Conservation (phyloP, 2,329 filamentous ascomycete species). For the Tolypocladium ovalisporum region DNA sequence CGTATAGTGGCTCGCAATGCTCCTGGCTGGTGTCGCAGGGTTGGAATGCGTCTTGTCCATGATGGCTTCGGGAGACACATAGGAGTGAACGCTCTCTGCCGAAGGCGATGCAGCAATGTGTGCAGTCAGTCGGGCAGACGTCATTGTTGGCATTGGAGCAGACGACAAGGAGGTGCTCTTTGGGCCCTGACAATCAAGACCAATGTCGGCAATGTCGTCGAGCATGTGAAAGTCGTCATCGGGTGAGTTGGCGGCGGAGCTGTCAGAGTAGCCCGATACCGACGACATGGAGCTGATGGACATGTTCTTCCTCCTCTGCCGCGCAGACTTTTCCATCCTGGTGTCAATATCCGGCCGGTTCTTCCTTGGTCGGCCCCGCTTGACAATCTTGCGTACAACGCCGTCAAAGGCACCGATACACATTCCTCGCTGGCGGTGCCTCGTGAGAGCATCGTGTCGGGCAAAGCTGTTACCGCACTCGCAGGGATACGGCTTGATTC, state of each 20-base stretch:
- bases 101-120: constrained; percentile 28
- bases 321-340: constrained; percentile 44
- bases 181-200: constrained; percentile 6
- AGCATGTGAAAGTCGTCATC: constrained; percentile 33
- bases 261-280: constrained; percentile 45
- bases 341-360: constrained; percentile 45
- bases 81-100: constrained; percentile 25
- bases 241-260: constrained; percentile 43
- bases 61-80: constrained; percentile 36
- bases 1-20: constrained; percentile 39
- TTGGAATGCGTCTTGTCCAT: constrained; percentile 26
- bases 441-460: constrained; percentile 85
- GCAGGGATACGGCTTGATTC: constrained; percentile 90
- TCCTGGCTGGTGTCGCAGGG: constrained; percentile 38
- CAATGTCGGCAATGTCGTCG: constrained; percentile 38
- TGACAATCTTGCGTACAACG: constrained; percentile 46
- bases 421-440: constrained; percentile 91
- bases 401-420: constrained; percentile 92
- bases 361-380: constrained; percentile 55
- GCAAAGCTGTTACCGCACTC: constrained; percentile 92
- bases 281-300: constrained; percentile 39
- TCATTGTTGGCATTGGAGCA: constrained; percentile 27
- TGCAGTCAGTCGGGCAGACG: constrained; percentile 20
- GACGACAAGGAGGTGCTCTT: constrained; percentile 32
- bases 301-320: constrained; percentile 45